These are phyloP conservation scores for Nakazawaea ernobii DNA, from an alignment of 805 yeast species.

Conservation along the genomic window DNA sequence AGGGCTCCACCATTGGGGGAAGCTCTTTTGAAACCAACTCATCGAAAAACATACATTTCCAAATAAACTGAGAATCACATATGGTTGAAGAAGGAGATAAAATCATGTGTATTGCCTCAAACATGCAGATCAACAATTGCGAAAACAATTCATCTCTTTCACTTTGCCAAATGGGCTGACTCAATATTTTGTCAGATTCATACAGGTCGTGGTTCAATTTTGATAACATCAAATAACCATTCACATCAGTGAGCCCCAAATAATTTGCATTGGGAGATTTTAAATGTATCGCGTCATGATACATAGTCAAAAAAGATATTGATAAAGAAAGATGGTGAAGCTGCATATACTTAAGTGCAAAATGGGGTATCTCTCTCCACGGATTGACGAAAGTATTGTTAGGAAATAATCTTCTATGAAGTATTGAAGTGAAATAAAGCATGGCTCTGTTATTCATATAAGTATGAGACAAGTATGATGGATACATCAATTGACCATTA, in stretches of 20 bases:
- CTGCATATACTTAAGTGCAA: not conserved
- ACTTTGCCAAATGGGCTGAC: not conserved
- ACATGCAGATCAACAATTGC: slow-evolving; percentile 1
- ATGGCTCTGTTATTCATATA: slow-evolving; percentile 1
- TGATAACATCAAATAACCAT: slow-evolving; percentile 1
- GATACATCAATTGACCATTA: not conserved
- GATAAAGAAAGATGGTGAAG: not conserved
- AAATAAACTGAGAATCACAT: slow-evolving; percentile 1
- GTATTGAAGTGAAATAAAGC: slow-evolving; percentile 6
- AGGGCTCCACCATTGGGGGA: not conserved
- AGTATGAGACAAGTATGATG: not conserved
- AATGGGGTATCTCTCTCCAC: slow-evolving; percentile 5
- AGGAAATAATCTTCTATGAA: not conserved
- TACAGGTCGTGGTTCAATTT: slow-evolving; percentile 1
- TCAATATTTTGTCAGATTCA: not conserved
- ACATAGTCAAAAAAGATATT: not conserved
- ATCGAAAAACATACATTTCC: not conserved
- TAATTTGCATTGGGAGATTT: not conserved
- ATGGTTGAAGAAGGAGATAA: slow-evolving; percentile 1
- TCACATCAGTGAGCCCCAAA: not conserved
- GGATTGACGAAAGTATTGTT: not conserved
- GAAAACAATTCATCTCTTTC: not conserved
- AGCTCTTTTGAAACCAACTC: not conserved
- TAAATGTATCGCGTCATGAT: not conserved
- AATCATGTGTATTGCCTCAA: not conserved